A percentile compares a stretch with the other conserved stretches of the same genome.
Conservation (phyloP, 176 grass and related monocot genomes). For the Phoenix roebelenii region DNA sequence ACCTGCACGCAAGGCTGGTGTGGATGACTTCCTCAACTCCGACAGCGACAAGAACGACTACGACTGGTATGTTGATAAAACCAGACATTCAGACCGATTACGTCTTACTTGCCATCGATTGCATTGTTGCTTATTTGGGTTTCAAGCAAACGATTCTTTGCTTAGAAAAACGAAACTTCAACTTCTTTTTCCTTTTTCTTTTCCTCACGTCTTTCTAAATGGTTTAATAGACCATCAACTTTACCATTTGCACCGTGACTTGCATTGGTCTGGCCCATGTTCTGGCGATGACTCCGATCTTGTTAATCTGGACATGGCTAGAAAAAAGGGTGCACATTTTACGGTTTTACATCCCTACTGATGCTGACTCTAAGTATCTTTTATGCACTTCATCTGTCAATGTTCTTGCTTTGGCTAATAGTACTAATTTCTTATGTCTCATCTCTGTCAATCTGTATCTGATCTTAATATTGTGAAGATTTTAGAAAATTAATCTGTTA, state of each 20-base stretch:
- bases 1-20: constrained; percentile 41
- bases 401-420: no score
- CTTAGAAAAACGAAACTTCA: no score
- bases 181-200: no score
- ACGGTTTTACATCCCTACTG: constrained; percentile 3
- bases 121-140: background rate
- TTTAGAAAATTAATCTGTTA: no score
- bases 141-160: background rate
- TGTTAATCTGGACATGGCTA: constrained; percentile 14
- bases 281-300: constrained; percentile 18
- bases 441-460: no score
- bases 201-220: no score
- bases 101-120: background rate
- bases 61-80: constrained; percentile 49
- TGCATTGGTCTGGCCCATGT: background rate
- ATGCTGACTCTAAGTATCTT: constrained; percentile 28
- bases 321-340: constrained; percentile 9
- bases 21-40: constrained; percentile 81
- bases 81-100: no score
- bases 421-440: no score
- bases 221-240: no score
- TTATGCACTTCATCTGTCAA: no score
- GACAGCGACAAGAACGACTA: constrained; percentile 89
- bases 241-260: no score
- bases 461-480: no score